Percentiles rank a stretch among this genome's conserved stretches.
phyloP scores from a whole-genome alignment of 225 moss, liverwort and hornwort genomes.

The Climacium dendroides region DNA sequence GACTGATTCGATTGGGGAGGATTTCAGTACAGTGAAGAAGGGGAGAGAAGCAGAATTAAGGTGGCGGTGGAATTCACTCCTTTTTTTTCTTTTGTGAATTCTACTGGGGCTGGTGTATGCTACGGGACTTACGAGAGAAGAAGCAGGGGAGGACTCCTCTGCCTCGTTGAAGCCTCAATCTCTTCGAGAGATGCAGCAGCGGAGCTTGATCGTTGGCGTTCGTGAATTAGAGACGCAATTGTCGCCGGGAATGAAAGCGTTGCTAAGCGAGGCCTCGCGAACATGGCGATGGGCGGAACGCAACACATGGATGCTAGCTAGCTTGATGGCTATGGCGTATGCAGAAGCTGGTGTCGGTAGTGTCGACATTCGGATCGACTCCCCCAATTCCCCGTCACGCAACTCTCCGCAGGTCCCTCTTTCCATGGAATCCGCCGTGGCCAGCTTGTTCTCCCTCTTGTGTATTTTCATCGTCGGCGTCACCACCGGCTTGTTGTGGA shows the following conservation, averaged over 20 bases:
- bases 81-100: not conserved
- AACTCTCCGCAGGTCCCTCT: not conserved
- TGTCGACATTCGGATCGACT: not conserved
- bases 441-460: conserved; percentile 8
- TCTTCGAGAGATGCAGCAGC: conserved; percentile 12
- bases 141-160: not conserved
- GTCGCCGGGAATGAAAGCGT: conserved; percentile 18
- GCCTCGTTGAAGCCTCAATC: not conserved
- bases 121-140: not conserved
- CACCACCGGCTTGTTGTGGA: conserved; percentile 26
- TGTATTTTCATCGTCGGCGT: conserved; percentile 36
- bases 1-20: not conserved
- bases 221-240: not conserved
- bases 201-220: not conserved
- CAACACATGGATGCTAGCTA: conserved; percentile 32
- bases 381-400: not conserved
- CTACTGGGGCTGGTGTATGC: not conserved
- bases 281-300: conserved; percentile 36
- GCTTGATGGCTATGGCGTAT: conserved; percentile 29
- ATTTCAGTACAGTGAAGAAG: not conserved
- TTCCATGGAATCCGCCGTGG: conserved; percentile 1
- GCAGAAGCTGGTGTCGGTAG: not conserved
- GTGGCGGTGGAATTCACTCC: not conserved
- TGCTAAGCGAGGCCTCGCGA: conserved; percentile 22
- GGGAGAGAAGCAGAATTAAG: not conserved